Conservation (phyloP, 148 eudicot genomes). For the Limonium bicolor region DNA sequence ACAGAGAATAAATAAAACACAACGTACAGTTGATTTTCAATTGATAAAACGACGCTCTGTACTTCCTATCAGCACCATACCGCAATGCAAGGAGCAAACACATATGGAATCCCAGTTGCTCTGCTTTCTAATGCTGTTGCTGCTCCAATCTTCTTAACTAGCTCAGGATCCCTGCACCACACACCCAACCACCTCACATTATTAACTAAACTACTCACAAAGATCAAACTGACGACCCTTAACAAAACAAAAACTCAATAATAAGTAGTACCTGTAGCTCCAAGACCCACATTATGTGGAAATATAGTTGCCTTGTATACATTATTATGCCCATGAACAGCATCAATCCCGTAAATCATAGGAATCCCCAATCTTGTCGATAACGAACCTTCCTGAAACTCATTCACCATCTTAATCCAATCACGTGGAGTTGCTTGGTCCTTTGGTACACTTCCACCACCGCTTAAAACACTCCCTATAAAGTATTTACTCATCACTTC, state of each 20-base stretch:
- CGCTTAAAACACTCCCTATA: slow-evolving; percentile 68
- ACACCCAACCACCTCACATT: not conserved
- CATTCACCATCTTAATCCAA: slow-evolving; percentile 75
- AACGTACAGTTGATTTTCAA: too few species aligned
- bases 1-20: not conserved
- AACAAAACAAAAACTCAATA: not conserved
- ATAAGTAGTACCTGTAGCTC: slow-evolving; percentile 39
- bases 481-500: too few species aligned
- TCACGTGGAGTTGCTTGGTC: slow-evolving; percentile 40
- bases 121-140: slow-evolving; percentile 77
- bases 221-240: too few species aligned
- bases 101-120: slow-evolving; percentile 72
- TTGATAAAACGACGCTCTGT: too few species aligned
- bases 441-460: slow-evolving; percentile 75
- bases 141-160: slow-evolving; percentile 57
- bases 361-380: slow-evolving; percentile 76
- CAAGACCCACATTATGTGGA: slow-evolving; percentile 76
- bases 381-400: slow-evolving; percentile 53
- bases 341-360: slow-evolving; percentile 83
- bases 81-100: slow-evolving; percentile 75
- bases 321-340: slow-evolving; percentile 72
- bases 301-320: slow-evolving; percentile 69
- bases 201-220: not conserved
- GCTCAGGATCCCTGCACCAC: slow-evolving; percentile 41
- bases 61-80: slow-evolving; percentile 24